Evolutionary conservation across 352 stramenopile species (phyloP), one percentile per base, ranked within the genome.

Genomic region (Phytophthora ramorum): DNA sequence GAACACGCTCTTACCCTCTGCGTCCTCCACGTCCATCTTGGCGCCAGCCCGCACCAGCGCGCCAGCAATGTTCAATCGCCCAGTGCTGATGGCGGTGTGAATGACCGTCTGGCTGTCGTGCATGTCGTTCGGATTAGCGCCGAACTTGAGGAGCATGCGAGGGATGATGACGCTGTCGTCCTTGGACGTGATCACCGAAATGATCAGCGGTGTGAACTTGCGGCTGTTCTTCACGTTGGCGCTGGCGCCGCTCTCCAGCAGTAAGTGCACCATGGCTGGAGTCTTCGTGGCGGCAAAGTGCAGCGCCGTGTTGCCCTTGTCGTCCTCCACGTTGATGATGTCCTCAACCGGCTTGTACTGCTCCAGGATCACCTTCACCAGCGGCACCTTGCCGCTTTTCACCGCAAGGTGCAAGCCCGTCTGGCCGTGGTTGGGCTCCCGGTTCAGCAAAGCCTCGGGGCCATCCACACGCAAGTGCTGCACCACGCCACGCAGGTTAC

Each of bases 211-310:
- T 28, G 87, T 94, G 37, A 94, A 83, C 68, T 91, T 92, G 48
- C 87, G 87, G 32, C 81, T 89, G 72, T 96, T 96, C 75, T 93
- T 93, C 22, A 93, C 81, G 58, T 93, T 96, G n/a, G 85, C 85
- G 28, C 81, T 92, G 10, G 81, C 85, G 0, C 87, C 87, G 17
- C 69, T 81, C 64, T 96, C 85, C n/a, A 96, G 65, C 46, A 96
- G 54, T 55, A 92, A 53, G 45, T 94, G 85, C 30, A 96, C 87
- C 79, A 96, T 91, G 22, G 81, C 82, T 1, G 87, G 84, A 12
- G 78, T 92, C 81, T 96, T 96, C 9, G 87, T 96, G 37, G 87
- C 87, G 7, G 87, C 87, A 76, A 96, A 96, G 61, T 96, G 87
- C 54, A 96, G 68, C 51, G 83, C 82, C 41, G 87, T 92, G 73